Evolutionary conservation across 1,284 basidiomycete species (phyloP).

Genomic region (Macrocystidia cucumis): DNA sequence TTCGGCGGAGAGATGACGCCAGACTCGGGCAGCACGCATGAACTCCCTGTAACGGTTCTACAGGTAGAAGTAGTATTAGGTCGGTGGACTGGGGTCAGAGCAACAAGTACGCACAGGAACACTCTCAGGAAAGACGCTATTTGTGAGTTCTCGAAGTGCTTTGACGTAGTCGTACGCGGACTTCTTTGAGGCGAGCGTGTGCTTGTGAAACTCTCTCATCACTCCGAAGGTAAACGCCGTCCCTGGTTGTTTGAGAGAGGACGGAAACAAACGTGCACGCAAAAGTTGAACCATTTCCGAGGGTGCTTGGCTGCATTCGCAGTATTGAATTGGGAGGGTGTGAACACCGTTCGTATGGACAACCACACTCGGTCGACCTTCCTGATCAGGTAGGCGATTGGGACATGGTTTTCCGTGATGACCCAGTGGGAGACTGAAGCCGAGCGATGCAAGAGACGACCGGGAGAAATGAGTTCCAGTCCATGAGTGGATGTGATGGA

Average conservation of each 20-base stretch:
- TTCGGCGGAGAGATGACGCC: conserved; percentile 15
- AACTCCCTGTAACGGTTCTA: conserved; percentile 18
- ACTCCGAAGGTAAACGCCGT: conserved; percentile 12
- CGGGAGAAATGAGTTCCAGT: conserved; percentile 6
- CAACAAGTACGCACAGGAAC: conserved; percentile 13
- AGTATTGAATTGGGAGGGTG: conserved; percentile 11
- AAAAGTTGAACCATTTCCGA: conserved; percentile 11
- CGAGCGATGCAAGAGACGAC: conserved; percentile 4
- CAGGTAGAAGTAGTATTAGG: no score
- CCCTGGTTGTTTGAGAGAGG: conserved; percentile 12
- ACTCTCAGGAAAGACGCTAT: conserved; percentile 13
- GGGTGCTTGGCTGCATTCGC: conserved; percentile 9
- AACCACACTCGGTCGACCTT: conserved; percentile 10
- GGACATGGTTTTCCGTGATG: conserved; percentile 7
- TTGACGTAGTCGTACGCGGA: conserved; percentile 16
- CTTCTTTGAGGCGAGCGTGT: no score
- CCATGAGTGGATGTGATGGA: conserved; percentile 8
- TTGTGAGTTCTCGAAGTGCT: conserved; percentile 15
- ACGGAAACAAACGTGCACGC: conserved; percentile 13
- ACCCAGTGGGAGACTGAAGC: conserved; percentile 9
- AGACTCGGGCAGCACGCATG: conserved; percentile 13
- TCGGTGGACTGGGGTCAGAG: no score
- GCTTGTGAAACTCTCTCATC: conserved; percentile 12
- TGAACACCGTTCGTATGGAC: conserved; percentile 11
- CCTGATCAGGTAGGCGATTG: background rate